Percentiles rank a stretch among this genome's conserved stretches.
phyloP scores from a whole-genome alignment of 257 asterid species.

The Petunia secreta region DNA sequence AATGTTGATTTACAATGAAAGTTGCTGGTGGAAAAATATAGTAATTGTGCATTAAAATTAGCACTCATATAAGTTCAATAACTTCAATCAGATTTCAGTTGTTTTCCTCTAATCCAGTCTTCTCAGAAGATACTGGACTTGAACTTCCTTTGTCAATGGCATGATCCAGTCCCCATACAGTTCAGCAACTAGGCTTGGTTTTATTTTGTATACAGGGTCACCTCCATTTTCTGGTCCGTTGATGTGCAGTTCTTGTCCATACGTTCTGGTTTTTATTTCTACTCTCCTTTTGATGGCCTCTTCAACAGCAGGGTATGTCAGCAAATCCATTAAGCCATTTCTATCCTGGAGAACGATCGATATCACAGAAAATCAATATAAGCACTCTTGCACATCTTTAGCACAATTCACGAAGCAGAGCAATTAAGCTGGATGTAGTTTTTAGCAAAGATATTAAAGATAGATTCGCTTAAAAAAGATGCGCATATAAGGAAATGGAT shows the following conservation, averaged over 20 bases:
- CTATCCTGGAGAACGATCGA: slow-evolving; percentile 51
- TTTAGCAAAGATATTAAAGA: neutral
- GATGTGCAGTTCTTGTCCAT: slow-evolving; percentile 68
- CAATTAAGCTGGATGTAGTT: neutral
- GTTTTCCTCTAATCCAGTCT: slow-evolving; percentile 56
- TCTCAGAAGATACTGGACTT: slow-evolving; percentile 73
- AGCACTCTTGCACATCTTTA: neutral
- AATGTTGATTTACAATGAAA: slow-evolving; percentile 21
- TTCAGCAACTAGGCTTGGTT: slow-evolving; percentile 71
- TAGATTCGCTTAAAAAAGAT: neutral
- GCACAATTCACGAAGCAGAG: neutral
- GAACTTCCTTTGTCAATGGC: slow-evolving; percentile 96
- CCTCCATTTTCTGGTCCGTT: slow-evolving; percentile 35
- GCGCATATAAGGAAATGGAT: slow-evolving; percentile 9
- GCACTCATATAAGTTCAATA: neutral
- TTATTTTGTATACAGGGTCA: slow-evolving; percentile 66
- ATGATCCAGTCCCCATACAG: slow-evolving; percentile 86
- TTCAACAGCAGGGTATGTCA: slow-evolving; percentile 80
- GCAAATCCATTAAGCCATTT: slow-evolving; percentile 58
- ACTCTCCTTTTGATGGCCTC: slow-evolving; percentile 67
- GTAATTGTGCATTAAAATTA: neutral
- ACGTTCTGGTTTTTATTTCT: slow-evolving; percentile 74
- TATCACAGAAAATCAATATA: slow-evolving; percentile 21
- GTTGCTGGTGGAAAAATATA: neutral
- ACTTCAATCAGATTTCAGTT: neutral